Evolutionary conservation across 495 filamentous ascomycete genomes (phyloP), one percentile per base, ranked within the genome.

Genomic region (Podospora didyma): DNA sequence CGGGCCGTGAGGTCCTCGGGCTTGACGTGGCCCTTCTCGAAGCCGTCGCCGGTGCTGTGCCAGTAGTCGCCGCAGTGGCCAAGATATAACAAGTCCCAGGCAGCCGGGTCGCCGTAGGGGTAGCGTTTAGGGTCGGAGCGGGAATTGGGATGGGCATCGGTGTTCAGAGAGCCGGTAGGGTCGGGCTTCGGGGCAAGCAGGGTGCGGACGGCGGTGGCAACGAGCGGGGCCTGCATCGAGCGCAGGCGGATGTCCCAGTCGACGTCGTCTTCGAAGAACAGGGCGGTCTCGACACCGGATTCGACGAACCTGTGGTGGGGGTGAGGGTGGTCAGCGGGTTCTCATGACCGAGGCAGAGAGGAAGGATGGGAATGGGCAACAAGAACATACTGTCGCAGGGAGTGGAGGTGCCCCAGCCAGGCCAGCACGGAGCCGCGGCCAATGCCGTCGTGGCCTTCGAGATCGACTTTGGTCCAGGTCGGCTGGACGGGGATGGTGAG

Each of bases 201-300:
- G 22, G 51, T 54, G 46, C 54, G 37, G 26, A 56, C 48, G 39
- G 57, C 57, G 17, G 34, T 34, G 17, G 52, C 39, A 19, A 60
- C 51, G 53, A 62, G 56, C 54, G 61, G 35, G 62, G 62, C 51
- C 58, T 63, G 55, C 60, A 56, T 35, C 64, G 55, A 23, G 62
- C 66, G 71, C 16, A 79, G 67, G 7, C 71, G 69, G 35, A 75
- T 68, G 56, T 78, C 76, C 72, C 72, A 78, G 56, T 79, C 76
- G 49, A 73, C 68, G 51, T 78, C 75, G 58, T 77, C 75, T 64
- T 79, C 75, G 53, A 79, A 66, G 20, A 78, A 69, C 14, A 79
- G 65, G 3, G 73, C 76, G n/a, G 70, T 63, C 28, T 67, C 61
- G 24, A 74, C 62, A 41, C 72, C 66, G n/a, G 73, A 71, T 39